These are phyloP conservation scores for Corinectria fuckeliana DNA, from an alignment of 2,329 filamentous ascomycete species.

Conservation along the genomic window DNA sequence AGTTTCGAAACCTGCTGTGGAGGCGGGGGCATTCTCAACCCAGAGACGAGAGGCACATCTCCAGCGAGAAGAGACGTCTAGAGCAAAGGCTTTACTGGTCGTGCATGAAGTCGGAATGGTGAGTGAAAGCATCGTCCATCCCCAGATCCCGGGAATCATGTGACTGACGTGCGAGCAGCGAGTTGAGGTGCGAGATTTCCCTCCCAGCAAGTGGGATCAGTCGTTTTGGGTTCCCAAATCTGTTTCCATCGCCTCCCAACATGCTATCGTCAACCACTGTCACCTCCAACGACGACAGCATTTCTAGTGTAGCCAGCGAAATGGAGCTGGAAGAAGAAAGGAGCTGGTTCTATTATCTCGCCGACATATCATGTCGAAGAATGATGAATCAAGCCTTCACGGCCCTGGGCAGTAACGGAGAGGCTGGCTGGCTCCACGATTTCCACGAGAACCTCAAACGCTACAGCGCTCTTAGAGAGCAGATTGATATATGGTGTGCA, in stretches of 20 bases:
- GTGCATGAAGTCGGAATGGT: slow-evolving; percentile 50
- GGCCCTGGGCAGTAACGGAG: slow-evolving; percentile 30
- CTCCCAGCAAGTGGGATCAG: slow-evolving; percentile 46
- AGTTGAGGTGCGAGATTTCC: slow-evolving; percentile 48
- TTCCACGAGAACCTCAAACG: not conserved
- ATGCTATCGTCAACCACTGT: slow-evolving; percentile 5
- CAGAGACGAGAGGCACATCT: not conserved
- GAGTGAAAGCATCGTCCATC: not conserved
- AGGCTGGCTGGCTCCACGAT: slow-evolving; percentile 23
- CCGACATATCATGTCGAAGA: slow-evolving; percentile 50
- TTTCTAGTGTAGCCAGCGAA: not conserved
- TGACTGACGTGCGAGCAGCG: slow-evolving; percentile 19
- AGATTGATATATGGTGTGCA: slow-evolving; percentile 6
- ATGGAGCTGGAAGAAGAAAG: slow-evolving; percentile 34
- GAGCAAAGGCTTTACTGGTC: slow-evolving; percentile 52
- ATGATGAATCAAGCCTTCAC: slow-evolving; percentile 50
- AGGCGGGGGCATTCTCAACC: slow-evolving; percentile 24
- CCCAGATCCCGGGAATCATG: no score
- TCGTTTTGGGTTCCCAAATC: slow-evolving; percentile 43
- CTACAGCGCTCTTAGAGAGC: slow-evolving; percentile 2
- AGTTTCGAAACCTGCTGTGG: slow-evolving; percentile 43
- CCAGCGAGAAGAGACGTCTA: slow-evolving; percentile 37
- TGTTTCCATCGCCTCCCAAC: slow-evolving; percentile 37
- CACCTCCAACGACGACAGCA: not conserved
- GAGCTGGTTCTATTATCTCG: slow-evolving; percentile 53